Evolutionary conservation across 2,329 filamentous ascomycete genomes (phyloP), one percentile per base, ranked within the genome.

Genomic region (Xylariaceae sp.): DNA sequence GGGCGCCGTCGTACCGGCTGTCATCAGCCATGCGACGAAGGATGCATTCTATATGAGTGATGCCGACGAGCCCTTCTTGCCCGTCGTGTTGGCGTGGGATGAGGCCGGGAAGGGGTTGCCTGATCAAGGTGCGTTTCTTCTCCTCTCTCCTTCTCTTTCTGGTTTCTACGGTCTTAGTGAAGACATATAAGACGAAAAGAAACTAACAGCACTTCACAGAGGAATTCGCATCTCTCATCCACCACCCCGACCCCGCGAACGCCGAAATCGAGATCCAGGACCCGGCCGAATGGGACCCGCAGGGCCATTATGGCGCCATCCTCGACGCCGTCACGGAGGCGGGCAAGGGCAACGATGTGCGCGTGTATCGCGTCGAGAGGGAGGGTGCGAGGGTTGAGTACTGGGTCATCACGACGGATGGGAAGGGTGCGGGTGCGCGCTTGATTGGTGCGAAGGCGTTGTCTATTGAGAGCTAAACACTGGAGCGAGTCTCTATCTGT

Each of bases 11-110:
- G 80, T 92, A 56, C 90, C 92, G 5, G 74, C 77, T 53, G 74
- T 76, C 2, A 78, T 92, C 56, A 73, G 76, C 57, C 72, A 76
- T 47, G 78, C 76, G 6, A 75, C 75, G 56, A 77, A 80, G 53
- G 76, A 88, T 59, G 82, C 80, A 49, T 86, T 88, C 70, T 96
- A 94, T 73, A 74, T 83, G 13, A 94, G 88, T 62, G 92, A 96
- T 60, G 85, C 90, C 35, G 92, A 96, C 72, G 90, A 95, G 78
- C 87, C 88, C 3, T 96, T 96, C 73, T 85, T 89, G 72, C 84
- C 86, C 2, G 89, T 96, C 4, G 84, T 82, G 56, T 72, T 96
- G 65, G 80, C 78, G 65, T 90, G 82, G 76, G 73, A 78, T 17
- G 80, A 81, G 63, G 74, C 71, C 15, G 79, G 77, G 23, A 76